These are phyloP conservation scores for Flammula alnicola DNA, from an alignment of 1,284 basidiomycete species.

Conservation along the genomic window DNA sequence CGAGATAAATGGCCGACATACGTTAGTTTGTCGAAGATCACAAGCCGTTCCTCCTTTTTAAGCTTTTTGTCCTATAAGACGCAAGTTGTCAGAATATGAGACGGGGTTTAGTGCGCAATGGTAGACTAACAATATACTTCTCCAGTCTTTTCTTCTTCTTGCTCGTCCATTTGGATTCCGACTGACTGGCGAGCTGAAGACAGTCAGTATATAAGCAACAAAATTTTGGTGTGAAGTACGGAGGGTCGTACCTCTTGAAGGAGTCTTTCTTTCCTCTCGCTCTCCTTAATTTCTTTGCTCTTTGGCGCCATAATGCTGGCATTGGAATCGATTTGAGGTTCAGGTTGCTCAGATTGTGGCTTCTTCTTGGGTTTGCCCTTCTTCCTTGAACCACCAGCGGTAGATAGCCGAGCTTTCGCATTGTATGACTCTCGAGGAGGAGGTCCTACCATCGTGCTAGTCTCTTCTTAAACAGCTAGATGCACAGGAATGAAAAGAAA, in stretches of 20 bases:
- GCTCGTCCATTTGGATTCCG: conserved; percentile 71
- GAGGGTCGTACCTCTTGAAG: conserved; percentile 64
- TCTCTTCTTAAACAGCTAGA: too few relatives aligned
- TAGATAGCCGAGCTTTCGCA: conserved; percentile 65
- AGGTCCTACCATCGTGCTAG: conserved; percentile 24
- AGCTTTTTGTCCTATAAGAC: conserved; percentile 79
- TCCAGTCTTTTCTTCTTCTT: conserved; percentile 84
- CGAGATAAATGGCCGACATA: conserved; percentile 42
- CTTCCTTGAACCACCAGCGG: conserved; percentile 58
- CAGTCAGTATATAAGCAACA: conserved; percentile 6
- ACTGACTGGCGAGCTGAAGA: conserved; percentile 56
- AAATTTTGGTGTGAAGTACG: background rate
- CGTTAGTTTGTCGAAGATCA: conserved; percentile 79
- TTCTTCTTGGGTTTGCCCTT: conserved; percentile 47
- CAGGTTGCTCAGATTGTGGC: conserved; percentile 29
- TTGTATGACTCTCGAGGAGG: conserved; percentile 53
- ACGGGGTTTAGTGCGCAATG: background rate
- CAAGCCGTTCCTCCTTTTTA: conserved; percentile 79
- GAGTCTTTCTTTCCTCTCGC: conserved; percentile 61
- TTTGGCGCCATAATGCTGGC: conserved; percentile 62
- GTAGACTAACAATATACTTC: conserved; percentile 72
- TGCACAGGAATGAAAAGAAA: background rate
- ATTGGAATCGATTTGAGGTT: conserved; percentile 53
- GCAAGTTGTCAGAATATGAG: conserved; percentile 26
- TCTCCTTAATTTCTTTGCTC: conserved; percentile 63